These are phyloP conservation scores for Dactylellina drechsleri DNA, from an alignment of 2,329 filamentous ascomycete species.

Conservation along the genomic window DNA sequence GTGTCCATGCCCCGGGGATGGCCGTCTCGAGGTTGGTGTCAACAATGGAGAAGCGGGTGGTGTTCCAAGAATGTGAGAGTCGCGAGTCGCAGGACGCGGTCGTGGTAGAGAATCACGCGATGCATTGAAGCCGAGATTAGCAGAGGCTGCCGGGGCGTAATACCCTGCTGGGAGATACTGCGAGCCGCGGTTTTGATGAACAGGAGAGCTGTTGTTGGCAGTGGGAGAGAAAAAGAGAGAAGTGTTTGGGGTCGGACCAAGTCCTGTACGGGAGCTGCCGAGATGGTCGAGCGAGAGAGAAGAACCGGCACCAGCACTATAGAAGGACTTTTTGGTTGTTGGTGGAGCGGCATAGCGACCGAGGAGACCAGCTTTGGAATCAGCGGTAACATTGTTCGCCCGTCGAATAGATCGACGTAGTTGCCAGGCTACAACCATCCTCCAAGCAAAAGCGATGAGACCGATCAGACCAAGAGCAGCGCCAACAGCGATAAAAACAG, in stretches of 20 bases:
- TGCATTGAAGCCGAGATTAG: constrained; percentile 59
- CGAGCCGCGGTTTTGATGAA: constrained; percentile 74
- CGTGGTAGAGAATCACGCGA: constrained; percentile 57
- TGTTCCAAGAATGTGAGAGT: constrained; percentile 53
- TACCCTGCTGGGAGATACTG: constrained; percentile 90
- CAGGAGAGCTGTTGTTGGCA: constrained; percentile 70
- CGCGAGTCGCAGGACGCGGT: constrained; percentile 54
- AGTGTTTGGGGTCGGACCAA: constrained; percentile 68
- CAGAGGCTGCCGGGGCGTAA: constrained; percentile 75
- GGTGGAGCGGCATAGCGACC: constrained; percentile 63
- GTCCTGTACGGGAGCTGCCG: constrained; percentile 62
- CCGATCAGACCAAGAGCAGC: constrained; percentile 85
- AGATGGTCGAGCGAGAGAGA: constrained; percentile 69
- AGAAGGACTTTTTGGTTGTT: constrained; percentile 66
- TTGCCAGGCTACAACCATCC: constrained; percentile 85
- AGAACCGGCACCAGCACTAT: constrained; percentile 61
- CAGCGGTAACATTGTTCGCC: constrained; percentile 65
- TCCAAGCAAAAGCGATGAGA: constrained; percentile 85
- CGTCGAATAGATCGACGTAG: constrained; percentile 90
- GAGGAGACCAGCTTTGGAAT: constrained; percentile 74
- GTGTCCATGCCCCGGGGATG: constrained; percentile 55
- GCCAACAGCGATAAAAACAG: constrained; percentile 94
- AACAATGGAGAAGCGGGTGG: constrained; percentile 57
- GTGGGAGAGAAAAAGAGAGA: constrained; percentile 97
- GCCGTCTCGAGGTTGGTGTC: constrained; percentile 55